Base-by-base conservation (phyloP, 495 filamentous ascomycete species). In the Penicillium dipodomyicola region DNA sequence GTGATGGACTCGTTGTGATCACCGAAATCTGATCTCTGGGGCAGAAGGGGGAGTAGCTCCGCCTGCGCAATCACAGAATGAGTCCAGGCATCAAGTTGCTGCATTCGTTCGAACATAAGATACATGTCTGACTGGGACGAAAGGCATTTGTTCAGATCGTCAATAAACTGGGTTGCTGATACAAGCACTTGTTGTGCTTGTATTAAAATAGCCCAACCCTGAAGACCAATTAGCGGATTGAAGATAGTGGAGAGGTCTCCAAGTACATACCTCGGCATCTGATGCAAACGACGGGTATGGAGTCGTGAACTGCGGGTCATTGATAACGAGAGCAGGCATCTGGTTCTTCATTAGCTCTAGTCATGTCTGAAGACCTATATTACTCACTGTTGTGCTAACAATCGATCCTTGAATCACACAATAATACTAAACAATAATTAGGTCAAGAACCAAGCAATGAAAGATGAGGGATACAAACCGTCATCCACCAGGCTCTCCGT, bases 401-500 rank as follows among this genome's bases (percentile, higher is more conserved):
- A 86, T 84, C 6, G 81, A 81, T 3, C 79, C 78, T 68, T 86
- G 83, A 37, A 81, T 75, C 41, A 82, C 80, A 65, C 74, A 82
- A 35, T 83, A 80, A 59, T 84, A 84, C 80, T 82, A 63, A 14
- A 20, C 15, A 6, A 55, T 1, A 23, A 52, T 70, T 29, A 68
- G 63, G 37, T 19, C 5, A 49, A 22, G 30, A 54, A 40, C 19
- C 17, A 41, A 33, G 2, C 11, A 42, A 23, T 14, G 10, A 7
- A 46, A 23, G 10, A 5, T 3, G 15, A 33, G 37, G 30, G 15
- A 2, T 20, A 25, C 66, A 35, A 71, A 80, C 80, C 51, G 82
- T 85, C 82, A 84, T 84, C 83, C 83, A 86, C 83, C 83, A 86
- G 44, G 77, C 75, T 60, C 82, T 75, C 32, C 80, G 70, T 61